Conservation (phyloP, 257 asterid genomes). For the Ehretia macrophylla region DNA sequence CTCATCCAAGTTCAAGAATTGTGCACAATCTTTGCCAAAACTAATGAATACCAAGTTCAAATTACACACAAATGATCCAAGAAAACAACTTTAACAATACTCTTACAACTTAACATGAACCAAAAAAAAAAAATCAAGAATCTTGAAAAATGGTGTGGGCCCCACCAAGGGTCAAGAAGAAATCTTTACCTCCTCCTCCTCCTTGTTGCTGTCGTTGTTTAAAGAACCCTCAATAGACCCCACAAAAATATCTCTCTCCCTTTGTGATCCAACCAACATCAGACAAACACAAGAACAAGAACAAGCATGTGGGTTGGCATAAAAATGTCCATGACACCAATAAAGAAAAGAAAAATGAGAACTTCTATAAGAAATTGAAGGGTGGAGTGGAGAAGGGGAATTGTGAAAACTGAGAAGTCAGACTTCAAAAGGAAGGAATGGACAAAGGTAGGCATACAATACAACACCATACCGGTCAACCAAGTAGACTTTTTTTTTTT, state of each 20-base stretch:
- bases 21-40: constrained; percentile 9
- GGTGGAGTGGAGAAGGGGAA: constrained; percentile 19
- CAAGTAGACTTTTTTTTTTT: no score
- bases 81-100: constrained; percentile 6
- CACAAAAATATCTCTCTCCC: constrained; percentile 4
- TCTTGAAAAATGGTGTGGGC: no score
- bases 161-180: constrained; percentile 23
- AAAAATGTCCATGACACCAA: constrained; percentile 17
- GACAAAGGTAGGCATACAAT: constrained; percentile 8
- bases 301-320: constrained; percentile 43
- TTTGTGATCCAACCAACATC: constrained; percentile 67
- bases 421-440: constrained; percentile 27
- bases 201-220: no score
- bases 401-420: constrained; percentile 18
- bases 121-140: no score
- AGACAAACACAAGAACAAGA: constrained; percentile 43
- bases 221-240: no score
- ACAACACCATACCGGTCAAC: constrained; percentile 39
- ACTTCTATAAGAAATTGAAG: constrained; percentile 10
- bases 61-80: constrained; percentile 6
- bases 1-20: constrained; percentile 17
- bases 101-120: no score
- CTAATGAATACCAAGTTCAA: constrained; percentile 5
- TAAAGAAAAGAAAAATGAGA: constrained; percentile 8
- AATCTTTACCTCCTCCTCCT: constrained; percentile 34